Evolutionary conservation across 2,329 filamentous ascomycete species (phyloP).

Genomic region (Fusarium sp.): DNA sequence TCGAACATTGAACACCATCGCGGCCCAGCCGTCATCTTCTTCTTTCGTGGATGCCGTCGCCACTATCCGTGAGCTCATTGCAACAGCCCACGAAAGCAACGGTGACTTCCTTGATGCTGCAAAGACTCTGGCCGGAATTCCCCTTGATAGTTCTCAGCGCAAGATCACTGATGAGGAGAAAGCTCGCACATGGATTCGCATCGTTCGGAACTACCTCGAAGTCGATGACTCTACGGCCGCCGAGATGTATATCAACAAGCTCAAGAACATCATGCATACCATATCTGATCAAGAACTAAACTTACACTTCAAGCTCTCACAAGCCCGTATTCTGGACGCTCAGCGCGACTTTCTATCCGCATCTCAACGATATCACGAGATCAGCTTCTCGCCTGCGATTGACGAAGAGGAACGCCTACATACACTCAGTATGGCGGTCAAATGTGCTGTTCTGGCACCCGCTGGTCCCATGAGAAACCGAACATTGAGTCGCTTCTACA

Average conservation of each 20-base stretch:
- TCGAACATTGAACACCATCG: slow-evolving; percentile 73
- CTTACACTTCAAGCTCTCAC: slow-evolving; percentile 87
- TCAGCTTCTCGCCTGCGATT: slow-evolving; percentile 80
- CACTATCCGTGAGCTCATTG: slow-evolving; percentile 79
- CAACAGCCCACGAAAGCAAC: slow-evolving; percentile 80
- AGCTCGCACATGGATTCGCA: slow-evolving; percentile 88
- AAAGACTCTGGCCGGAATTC: slow-evolving; percentile 79
- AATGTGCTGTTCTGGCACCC: slow-evolving; percentile 90
- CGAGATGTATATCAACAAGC: slow-evolving; percentile 89
- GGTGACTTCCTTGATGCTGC: slow-evolving; percentile 85
- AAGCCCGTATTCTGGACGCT: slow-evolving; percentile 92
- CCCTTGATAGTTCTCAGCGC: slow-evolving; percentile 88
- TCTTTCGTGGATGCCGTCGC: slow-evolving; percentile 86
- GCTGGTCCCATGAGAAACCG: slow-evolving; percentile 86
- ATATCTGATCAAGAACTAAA: slow-evolving; percentile 77
- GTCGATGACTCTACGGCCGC: slow-evolving; percentile 88
- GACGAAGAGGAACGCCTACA: slow-evolving; percentile 86
- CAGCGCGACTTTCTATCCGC: slow-evolving; percentile 90
- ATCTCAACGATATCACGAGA: slow-evolving; percentile 84
- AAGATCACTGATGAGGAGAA: slow-evolving; percentile 83
- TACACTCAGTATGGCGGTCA: slow-evolving; percentile 85
- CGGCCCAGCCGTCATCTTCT: slow-evolving; percentile 68
- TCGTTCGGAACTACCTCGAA: slow-evolving; percentile 93
- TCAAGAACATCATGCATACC: slow-evolving; percentile 89
- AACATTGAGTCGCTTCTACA: slow-evolving; percentile 84